A percentile compares a stretch with the other conserved stretches of the same genome.
Evolutionary conservation across 73 alveolate genomes (phyloP).

Genomic region (Stentor coeruleus): DNA sequence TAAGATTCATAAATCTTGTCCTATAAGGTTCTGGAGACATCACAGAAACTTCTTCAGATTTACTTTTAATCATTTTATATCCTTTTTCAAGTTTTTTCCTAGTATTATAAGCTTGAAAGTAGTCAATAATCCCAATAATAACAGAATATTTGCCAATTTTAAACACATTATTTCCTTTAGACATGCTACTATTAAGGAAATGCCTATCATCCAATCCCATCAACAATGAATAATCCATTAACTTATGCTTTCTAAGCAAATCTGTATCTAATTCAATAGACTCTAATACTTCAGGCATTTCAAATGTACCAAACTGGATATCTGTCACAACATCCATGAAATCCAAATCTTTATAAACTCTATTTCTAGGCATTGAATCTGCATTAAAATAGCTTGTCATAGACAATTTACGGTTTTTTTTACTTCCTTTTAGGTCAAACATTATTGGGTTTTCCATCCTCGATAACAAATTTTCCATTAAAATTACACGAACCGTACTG

Average conservation of each 20-base stretch:
- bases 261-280: neutral
- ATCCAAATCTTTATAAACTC: conserved; percentile 20
- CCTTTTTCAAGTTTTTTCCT: neutral
- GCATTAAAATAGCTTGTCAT: neutral
- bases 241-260: neutral
- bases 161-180: neutral
- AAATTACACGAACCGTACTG: neutral
- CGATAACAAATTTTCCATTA: neutral
- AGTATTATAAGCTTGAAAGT: neutral
- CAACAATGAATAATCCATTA: conserved; percentile 17
- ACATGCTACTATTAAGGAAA: neutral
- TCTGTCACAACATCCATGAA: neutral
- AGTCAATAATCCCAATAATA: conserved; percentile 9
- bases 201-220: neutral
- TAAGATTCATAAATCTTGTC: too few relatives aligned
- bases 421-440: conserved; percentile 22
- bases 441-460: neutral
- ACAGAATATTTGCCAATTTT: neutral
- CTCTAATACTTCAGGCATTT: neutral
- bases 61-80: too few relatives aligned
- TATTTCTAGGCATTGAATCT: neutral
- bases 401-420: neutral
- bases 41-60: neutral
- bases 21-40: neutral
- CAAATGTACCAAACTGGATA: conserved; percentile 10